Evolutionary conservation across 2,329 filamentous ascomycete species (phyloP).

Genomic region (Arthroderma uncinatum): DNA sequence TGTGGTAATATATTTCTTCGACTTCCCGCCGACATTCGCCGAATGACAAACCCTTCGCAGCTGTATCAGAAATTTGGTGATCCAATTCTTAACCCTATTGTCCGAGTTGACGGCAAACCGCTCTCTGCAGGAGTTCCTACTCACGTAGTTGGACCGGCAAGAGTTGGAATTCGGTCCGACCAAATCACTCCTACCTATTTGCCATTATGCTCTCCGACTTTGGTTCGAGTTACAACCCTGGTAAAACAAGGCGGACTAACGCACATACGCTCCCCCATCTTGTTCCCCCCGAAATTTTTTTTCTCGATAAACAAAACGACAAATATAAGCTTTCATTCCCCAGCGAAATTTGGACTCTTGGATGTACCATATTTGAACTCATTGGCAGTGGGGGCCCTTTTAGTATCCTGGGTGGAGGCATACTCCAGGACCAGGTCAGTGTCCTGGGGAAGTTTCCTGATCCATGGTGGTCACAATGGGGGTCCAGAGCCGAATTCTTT

Average conservation of each 20-base stretch:
- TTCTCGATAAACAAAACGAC: constrained; percentile 6
- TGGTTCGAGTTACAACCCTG: constrained; percentile 9
- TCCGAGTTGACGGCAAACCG: constrained; percentile 13
- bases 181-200: constrained; percentile 9
- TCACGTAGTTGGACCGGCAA: constrained; percentile 10
- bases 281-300: constrained; percentile 12
- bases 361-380: constrained; percentile 14
- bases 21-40: constrained; percentile 9
- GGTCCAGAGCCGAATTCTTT: constrained; percentile 12
- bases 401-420: constrained; percentile 12
- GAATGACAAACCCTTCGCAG: constrained; percentile 12
- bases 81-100: constrained; percentile 12
- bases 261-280: constrained; percentile 12
- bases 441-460: constrained; percentile 12
- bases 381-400: constrained; percentile 10
- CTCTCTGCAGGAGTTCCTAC: constrained; percentile 13
- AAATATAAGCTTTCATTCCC: constrained; percentile 12
- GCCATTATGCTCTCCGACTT: constrained; percentile 13
- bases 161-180: constrained; percentile 9
- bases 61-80: constrained; percentile 12
- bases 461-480: constrained; percentile 12
- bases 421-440: constrained; percentile 13
- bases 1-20: constrained; percentile 14
- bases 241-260: constrained; percentile 4
- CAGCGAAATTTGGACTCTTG: constrained; percentile 15